phyloP scores from a whole-genome alignment of 2,329 filamentous ascomycete genomes.

The Hymenoscyphus scutula region DNA sequence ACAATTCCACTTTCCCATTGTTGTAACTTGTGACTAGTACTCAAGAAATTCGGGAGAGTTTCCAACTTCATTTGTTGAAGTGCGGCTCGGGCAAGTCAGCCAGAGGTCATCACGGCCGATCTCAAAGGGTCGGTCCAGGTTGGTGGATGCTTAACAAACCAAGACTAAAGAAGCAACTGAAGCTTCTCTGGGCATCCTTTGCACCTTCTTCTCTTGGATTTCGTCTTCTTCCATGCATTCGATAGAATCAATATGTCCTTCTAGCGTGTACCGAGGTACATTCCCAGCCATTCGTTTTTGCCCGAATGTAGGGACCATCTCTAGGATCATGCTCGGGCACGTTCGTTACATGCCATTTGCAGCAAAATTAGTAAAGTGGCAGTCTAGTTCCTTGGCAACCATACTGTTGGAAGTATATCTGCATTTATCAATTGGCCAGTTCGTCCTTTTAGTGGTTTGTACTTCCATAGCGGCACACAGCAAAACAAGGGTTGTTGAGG shows the following conservation, averaged over 20 bases:
- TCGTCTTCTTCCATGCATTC: not conserved
- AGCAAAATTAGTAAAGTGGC: not conserved
- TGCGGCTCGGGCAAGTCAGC: not conserved
- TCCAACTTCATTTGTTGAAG: not conserved
- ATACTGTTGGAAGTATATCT: not conserved
- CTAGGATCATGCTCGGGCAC: not conserved
- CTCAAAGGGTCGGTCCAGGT: not conserved
- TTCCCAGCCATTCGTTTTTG: constrained; percentile 1
- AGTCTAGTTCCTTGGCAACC: not conserved
- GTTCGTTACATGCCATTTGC: not conserved
- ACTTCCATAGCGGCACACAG: no score
- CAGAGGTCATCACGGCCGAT: not conserved
- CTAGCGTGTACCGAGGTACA: constrained; percentile 2
- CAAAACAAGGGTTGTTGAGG: no score
- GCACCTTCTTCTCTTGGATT: not conserved
- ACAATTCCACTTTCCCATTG: not conserved
- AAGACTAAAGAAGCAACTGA: constrained; percentile 1
- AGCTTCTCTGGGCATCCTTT: constrained; percentile 2
- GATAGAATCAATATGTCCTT: not conserved
- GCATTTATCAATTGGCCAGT: not conserved
- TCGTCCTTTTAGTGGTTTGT: not conserved
- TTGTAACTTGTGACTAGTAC: not conserved
- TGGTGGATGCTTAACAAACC: not conserved
- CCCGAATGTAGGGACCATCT: not conserved
- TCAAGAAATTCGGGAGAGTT: not conserved